Base-by-base conservation (phyloP, 1,284 basidiomycete genomes). In the Marasmius fiardii region DNA sequence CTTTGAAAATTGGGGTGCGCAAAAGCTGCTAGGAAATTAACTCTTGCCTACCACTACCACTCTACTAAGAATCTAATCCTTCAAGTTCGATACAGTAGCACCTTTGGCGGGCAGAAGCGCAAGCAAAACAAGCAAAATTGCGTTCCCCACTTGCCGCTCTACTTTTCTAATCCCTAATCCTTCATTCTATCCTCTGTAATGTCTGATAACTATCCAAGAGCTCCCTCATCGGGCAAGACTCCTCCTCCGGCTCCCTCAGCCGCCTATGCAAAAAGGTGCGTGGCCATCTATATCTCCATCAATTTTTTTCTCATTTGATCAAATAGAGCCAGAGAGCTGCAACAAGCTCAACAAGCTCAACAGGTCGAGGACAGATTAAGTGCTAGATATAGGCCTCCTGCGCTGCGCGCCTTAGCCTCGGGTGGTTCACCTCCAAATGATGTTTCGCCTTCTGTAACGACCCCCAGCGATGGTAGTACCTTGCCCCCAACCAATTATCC, bases 181-280 rank as follows among this genome's bases (percentile, higher is more conserved):
- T 80, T 74, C 76, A 74, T 77, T 80, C 76, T 77, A 76, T 77
- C 74, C 71, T 69, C 71, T 85, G 85, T 86, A 86, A 91, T 91
- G 89, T 92, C 89, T 78, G 86, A 89, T 82, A 86, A 82, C 74
- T 91, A 88, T 81, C 79, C 86, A 66, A 86, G 88, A 77, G 83
- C 80, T 68, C 79, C 88, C 63, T 70, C 76, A 57, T 87, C 88
- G 68, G 90, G 90, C 61, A 92, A 92, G 74, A 92, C 92, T 2
- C 91, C 92, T 58, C 91, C 91, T 58, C 92, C 91, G 52, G 92
- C 92, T 21, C 91, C 92, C 55, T 93, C 92, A 58, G 91, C 92
- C 63, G 92, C 90, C 31, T 93, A 80, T 72, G 90, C 91, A 44
- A 92, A 92, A 80, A 83, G 91, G 92, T 93, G 52, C 53, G 75